Percentiles rank a stretch among this genome's conserved stretches.
Evolutionary conservation across 495 filamentous ascomycete species (phyloP).

Genomic region (Aspergillus taichungensis): DNA sequence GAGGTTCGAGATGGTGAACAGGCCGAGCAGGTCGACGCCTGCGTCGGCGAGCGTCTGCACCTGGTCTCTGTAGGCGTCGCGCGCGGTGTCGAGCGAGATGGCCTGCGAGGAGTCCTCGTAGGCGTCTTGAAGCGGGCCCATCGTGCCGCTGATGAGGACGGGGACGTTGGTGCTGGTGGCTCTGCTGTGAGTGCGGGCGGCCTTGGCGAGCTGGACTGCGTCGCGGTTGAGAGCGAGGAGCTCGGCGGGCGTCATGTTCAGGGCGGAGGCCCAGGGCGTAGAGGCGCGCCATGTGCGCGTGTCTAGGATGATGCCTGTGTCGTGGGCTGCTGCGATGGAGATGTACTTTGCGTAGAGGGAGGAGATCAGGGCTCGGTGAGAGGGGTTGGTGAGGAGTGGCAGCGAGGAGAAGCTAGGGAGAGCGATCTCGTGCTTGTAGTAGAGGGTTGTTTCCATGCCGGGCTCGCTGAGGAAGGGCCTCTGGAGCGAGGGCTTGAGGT

Average conservation of each 20-base stretch:
- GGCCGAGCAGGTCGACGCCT: conserved; percentile 1
- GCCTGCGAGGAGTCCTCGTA: no score
- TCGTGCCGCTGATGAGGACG: no score
- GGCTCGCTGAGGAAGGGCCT: conserved; percentile 1
- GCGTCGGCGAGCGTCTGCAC: background rate
- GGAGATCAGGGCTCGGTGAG: background rate
- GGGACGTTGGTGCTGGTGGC: no score
- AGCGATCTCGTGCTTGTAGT: background rate
- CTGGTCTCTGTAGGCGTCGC: background rate
- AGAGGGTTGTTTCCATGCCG: conserved; percentile 1
- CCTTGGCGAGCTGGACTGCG: no score
- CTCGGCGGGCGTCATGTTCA: background rate
- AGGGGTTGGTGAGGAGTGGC: background rate
- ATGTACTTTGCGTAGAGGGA: conserved; percentile 1
- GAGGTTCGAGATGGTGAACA: background rate
- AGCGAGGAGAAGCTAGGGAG: conserved; percentile 1
- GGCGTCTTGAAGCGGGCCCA: no score
- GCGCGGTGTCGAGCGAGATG: no score
- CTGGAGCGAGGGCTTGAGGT: background rate
- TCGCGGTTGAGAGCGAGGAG: background rate
- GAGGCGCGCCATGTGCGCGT: conserved; percentile 3
- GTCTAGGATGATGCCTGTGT: conserved; percentile 1
- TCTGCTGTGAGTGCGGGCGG: no score
- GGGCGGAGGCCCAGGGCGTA: background rate
- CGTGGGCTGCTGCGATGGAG: background rate